A percentile compares a stretch with the other conserved stretches of the same genome.
Evolutionary conservation across 2,329 filamentous ascomycete species (phyloP).

Genomic region (Zymoseptoria ardabiliae): DNA sequence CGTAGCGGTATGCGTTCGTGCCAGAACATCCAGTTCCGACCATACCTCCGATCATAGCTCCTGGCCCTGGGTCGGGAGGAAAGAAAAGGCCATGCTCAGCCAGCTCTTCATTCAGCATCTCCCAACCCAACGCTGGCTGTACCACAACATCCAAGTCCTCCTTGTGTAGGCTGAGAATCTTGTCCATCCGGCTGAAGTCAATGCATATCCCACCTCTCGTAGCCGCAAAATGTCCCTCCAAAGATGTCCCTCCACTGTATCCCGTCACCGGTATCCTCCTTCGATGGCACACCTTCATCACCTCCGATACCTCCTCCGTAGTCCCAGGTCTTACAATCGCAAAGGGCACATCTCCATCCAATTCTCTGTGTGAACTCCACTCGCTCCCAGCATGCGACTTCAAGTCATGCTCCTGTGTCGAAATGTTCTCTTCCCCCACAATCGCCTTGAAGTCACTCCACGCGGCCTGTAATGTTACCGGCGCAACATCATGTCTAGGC

Average conservation of each 20-base stretch:
- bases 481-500: conserved; percentile 49
- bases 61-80: conserved; percentile 83
- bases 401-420: conserved; percentile 48
- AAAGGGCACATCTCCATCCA: conserved; percentile 40
- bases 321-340: conserved; percentile 67
- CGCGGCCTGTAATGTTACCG: conserved; percentile 54
- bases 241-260: conserved; percentile 79
- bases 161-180: conserved; percentile 68
- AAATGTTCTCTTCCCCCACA: conserved; percentile 57
- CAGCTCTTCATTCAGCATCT: conserved; percentile 72
- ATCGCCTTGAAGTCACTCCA: conserved; percentile 57
- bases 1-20: conserved; percentile 87
- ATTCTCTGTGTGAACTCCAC: conserved; percentile 50
- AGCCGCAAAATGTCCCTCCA: conserved; percentile 82
- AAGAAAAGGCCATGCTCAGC: conserved; percentile 72
- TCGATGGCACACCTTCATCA: conserved; percentile 82
- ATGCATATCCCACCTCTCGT: conserved; percentile 78
- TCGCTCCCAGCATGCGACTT: conserved; percentile 54
- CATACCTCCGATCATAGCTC: conserved; percentile 88
- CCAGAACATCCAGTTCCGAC: conserved; percentile 69
- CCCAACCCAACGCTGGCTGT: conserved; percentile 72
- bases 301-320: conserved; percentile 75
- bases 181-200: conserved; percentile 80
- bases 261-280: conserved; percentile 77
- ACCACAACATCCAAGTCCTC: conserved; percentile 54